Evolutionary conservation across 208 protist genomes (phyloP), one percentile per base, ranked within the genome.

Genomic region (Wallacemonas collosoma): DNA sequence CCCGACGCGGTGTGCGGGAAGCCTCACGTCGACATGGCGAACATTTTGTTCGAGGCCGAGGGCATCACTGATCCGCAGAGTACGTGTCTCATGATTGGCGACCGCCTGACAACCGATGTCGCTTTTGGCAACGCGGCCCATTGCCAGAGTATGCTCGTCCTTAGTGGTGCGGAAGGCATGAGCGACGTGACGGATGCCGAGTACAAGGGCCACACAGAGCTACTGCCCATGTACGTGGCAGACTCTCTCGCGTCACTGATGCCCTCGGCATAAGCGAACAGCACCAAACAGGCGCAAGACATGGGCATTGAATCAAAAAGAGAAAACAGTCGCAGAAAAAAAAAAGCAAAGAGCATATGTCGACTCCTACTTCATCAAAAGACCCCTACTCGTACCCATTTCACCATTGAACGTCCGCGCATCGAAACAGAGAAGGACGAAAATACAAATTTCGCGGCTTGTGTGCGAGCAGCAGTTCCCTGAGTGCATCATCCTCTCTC

Each of bases 31-130:
- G 80, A 87, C 77, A 86, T 94, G 80, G 83, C 80, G 45, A 68
- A 81, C 17, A 73, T 84, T 35, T 62, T 94, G 17, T 90, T 91
- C 56, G 76, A 66, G 62, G 71, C 71, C 1, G 86, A 91, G 67
- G 68, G 75, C 11, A 86, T 91, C 58, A 79, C 41, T 1, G 54
- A 90, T 48, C 77, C 82, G 15, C 53, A 54, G 41, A 62, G 70
- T 68, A 41, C 50, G 55, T 94, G 89, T 77, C 68, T 94, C 56
- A 94, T 94, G 89, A 70, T 94, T 9, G 89, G 89, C 1, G 89
- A 94, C 57, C 86, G 89, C 8, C 78, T 94, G 7, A 87, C 78
- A n/a, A 94, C 89, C 9, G 89, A 94, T 63, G 78, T 94, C 26
- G 84, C 80, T 9, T 94, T 94, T 85, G 89, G 89, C 17, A 91